Percentiles rank a stretch among this genome's conserved stretches.
phyloP scores from a whole-genome alignment of 306 rosid species.

The Acacia melanoxylon region DNA sequence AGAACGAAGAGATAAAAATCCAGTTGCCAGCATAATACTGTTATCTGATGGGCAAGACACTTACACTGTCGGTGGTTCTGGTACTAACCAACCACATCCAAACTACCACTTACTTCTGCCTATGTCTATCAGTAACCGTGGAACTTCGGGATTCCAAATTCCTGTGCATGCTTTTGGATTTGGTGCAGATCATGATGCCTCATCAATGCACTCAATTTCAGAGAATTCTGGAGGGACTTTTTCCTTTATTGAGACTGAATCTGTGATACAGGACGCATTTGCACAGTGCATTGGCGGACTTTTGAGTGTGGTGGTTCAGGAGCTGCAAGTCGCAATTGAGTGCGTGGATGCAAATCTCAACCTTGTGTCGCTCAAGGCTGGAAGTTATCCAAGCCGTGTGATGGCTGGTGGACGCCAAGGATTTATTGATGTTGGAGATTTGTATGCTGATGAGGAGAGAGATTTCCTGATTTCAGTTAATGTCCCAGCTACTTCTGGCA shows the following conservation, averaged over 20 bases:
- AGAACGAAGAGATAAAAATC: conserved; percentile 85
- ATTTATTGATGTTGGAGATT: conserved; percentile 75
- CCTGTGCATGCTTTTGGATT: conserved; percentile 97
- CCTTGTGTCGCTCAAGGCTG: conserved; percentile 75
- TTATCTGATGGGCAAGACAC: conserved; percentile 97
- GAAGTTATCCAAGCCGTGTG: conserved; percentile 77
- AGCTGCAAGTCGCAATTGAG: conserved; percentile 77
- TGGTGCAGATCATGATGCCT: conserved; percentile 94
- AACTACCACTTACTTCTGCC: conserved; percentile 89
- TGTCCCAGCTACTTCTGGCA: conserved; percentile 64
- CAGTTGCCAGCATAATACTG: conserved; percentile 83
- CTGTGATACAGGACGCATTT: conserved; percentile 92
- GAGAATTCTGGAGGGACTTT: conserved; percentile 96
- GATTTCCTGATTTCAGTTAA: conserved; percentile 82
- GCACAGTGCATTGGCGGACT: conserved; percentile 99
- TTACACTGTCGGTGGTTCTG: conserved; percentile 70
- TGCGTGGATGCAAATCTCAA: conserved; percentile 53
- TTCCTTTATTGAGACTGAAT: conserved; percentile 94
- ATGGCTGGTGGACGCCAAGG: conserved; percentile 63
- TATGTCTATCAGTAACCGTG: conserved; percentile 56
- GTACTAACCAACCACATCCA: conserved; percentile 60
- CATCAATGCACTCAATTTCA: conserved; percentile 91
- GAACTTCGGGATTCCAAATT: conserved; percentile 74
- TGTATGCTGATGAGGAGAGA: conserved; percentile 97
- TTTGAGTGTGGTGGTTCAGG: conserved; percentile 88